phyloP scores from a whole-genome alignment of 2,329 filamentous ascomycete species.

The Juglanconis juglandina region DNA sequence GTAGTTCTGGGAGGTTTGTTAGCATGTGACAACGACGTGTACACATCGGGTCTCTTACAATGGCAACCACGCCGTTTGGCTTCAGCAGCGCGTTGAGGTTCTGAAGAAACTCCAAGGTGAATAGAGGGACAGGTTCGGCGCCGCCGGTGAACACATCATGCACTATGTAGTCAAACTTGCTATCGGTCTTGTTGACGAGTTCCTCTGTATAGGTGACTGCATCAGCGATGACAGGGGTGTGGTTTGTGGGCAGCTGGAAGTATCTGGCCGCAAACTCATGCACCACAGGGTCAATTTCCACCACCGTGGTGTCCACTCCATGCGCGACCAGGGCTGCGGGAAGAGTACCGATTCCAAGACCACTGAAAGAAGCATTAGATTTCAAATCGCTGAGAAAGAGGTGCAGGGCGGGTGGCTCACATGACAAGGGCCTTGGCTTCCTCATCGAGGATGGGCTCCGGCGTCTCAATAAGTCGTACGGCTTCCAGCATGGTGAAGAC shows the following conservation, averaged over 20 bases:
- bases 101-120: conserved; percentile 79
- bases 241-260: conserved; percentile 74
- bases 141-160: conserved; percentile 98
- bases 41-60: conserved; percentile 52
- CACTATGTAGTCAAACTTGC: conserved; percentile 82
- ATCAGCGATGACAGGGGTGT: conserved; percentile 77
- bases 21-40: neutral
- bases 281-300: conserved; percentile 91
- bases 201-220: conserved; percentile 66
- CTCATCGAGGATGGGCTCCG: conserved; percentile 52
- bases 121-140: conserved; percentile 82
- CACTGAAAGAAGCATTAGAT: conserved; percentile 46
- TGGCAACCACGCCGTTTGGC: conserved; percentile 78
- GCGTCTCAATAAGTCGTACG: conserved; percentile 70
- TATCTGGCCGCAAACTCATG: conserved; percentile 78
- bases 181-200: conserved; percentile 38
- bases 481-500: conserved; percentile 97
- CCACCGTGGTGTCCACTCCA: conserved; percentile 86
- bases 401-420: conserved; percentile 45
- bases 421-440: conserved; percentile 80
- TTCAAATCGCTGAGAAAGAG: conserved; percentile 13
- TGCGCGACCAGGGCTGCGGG: conserved; percentile 83
- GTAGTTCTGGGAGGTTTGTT: conserved; percentile 66
- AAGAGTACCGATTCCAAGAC: conserved; percentile 87
- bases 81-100: conserved; percentile 69